Percentiles rank a stretch among this genome's conserved stretches.
Conservation (phyloP, 345 rosid genomes). For the Noccaea bulbosa region DNA sequence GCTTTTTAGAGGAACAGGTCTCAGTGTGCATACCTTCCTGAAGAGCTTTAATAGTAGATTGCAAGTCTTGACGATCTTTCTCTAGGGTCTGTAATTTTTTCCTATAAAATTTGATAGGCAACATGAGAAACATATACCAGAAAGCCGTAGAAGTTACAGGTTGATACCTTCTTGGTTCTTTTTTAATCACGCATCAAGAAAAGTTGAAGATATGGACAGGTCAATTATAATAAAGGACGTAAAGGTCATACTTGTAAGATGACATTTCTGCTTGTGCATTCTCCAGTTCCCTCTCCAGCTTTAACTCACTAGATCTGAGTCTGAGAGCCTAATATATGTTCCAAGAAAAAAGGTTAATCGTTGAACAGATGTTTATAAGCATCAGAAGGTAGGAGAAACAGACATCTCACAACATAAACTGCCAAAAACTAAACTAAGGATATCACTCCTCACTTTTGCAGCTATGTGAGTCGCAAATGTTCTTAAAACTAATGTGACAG, state of each 20-base stretch:
- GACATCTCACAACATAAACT: slow-evolving; percentile 1
- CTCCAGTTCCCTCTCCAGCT: slow-evolving; percentile 92
- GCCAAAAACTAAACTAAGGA: slow-evolving; percentile 7
- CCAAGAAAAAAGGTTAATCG: slow-evolving; percentile 24
- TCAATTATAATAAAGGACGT: slow-evolving; percentile 13
- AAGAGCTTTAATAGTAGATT: slow-evolving; percentile 80
- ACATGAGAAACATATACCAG: slow-evolving; percentile 17
- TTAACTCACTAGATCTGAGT: slow-evolving; percentile 90
- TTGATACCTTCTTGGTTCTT: slow-evolving; percentile 11
- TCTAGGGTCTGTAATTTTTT: slow-evolving; percentile 86
- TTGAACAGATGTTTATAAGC: slow-evolving; percentile 25
- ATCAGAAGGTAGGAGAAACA: slow-evolving; percentile 36
- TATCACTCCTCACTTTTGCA: slow-evolving; percentile 24
- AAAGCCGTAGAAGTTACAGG: slow-evolving; percentile 18
- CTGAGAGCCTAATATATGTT: slow-evolving; percentile 73
- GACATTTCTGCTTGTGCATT: slow-evolving; percentile 72
- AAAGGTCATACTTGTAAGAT: slow-evolving; percentile 63
- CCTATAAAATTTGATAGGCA: slow-evolving; percentile 49
- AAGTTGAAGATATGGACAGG: slow-evolving; percentile 14
- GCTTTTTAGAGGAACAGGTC: slow-evolving; percentile 3
- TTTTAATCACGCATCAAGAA: slow-evolving; percentile 24
- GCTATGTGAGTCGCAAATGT: slow-evolving; percentile 9
- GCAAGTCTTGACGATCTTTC: slow-evolving; percentile 89
- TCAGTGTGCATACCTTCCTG: slow-evolving; percentile 72
- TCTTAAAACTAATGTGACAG: slow-evolving; percentile 1